A percentile compares a stretch with the other conserved stretches of the same genome.
These are phyloP conservation scores for Colletotrichum viniferum DNA, from an alignment of 2,329 filamentous ascomycete species.

Conservation along the genomic window DNA sequence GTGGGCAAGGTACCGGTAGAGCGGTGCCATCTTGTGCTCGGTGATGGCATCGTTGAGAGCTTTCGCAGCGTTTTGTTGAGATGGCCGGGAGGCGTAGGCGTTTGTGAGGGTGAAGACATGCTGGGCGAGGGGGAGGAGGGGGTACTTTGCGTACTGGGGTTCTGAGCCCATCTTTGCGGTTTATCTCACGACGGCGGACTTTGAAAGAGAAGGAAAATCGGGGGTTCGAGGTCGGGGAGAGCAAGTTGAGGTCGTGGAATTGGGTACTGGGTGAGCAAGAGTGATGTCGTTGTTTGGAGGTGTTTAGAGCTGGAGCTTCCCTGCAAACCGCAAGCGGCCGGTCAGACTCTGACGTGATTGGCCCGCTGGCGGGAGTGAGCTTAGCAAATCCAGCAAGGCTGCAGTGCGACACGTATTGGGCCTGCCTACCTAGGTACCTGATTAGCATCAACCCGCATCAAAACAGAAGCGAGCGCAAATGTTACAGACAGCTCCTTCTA, in stretches of 20 bases:
- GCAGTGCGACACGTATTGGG: conserved; percentile 22
- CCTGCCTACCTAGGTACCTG: neutral
- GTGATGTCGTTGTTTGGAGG: conserved; percentile 20
- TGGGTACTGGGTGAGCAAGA: conserved; percentile 3
- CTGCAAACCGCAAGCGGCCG: conserved; percentile 18
- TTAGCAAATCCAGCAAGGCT: conserved; percentile 21
- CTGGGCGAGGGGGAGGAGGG: conserved; percentile 80
- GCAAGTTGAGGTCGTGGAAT: conserved; percentile 1
- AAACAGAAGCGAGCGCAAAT: neutral
- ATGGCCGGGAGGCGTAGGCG: conserved; percentile 68
- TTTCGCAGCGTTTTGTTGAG: conserved; percentile 75
- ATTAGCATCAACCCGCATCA: neutral
- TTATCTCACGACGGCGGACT: neutral
- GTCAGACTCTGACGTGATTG: conserved; percentile 10
- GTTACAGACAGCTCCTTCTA: neutral
- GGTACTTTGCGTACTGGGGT: conserved; percentile 85
- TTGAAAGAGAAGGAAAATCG: neutral
- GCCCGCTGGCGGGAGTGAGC: neutral
- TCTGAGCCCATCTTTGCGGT: conserved; percentile 68
- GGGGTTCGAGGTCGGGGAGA: neutral
- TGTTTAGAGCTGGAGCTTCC: conserved; percentile 19
- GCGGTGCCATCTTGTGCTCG: conserved; percentile 85
- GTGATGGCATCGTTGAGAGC: conserved; percentile 81
- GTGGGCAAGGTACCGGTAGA: conserved; percentile 85
- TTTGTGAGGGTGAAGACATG: conserved; percentile 89